phyloP scores from a whole-genome alignment of 202 grass and related monocot species.

The Carex arenaria region DNA sequence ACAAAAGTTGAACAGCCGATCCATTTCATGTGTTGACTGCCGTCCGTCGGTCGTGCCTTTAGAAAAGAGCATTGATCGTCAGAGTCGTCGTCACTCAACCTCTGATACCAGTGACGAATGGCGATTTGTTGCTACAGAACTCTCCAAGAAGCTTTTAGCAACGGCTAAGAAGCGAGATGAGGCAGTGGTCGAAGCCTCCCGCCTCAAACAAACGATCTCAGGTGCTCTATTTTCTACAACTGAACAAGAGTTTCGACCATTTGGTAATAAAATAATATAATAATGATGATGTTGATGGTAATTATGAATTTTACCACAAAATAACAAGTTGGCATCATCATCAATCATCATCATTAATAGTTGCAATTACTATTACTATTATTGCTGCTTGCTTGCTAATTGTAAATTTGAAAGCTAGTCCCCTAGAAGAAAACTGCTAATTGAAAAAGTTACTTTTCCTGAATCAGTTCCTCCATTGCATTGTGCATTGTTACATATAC shows the following conservation, averaged over 20 bases:
- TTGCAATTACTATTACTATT: neutral
- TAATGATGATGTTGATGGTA: neutral
- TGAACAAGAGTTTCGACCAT: neutral
- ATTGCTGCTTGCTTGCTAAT: neutral
- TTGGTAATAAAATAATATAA: neutral
- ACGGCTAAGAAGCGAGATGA: slow-evolving; percentile 28
- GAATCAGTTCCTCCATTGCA: neutral
- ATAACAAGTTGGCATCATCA: neutral
- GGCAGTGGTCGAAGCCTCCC: slow-evolving; percentile 21
- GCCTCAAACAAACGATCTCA: slow-evolving; percentile 6
- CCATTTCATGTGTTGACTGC: slow-evolving; percentile 20
- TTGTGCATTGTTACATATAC: neutral
- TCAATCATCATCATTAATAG: neutral
- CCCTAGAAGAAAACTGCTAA: too few relatives aligned
- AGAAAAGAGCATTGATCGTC: slow-evolving; percentile 10
- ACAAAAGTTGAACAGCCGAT: slow-evolving; percentile 8
- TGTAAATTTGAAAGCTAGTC: neutral
- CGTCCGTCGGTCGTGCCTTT: slow-evolving; percentile 11
- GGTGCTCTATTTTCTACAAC: neutral
- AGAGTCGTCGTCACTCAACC: slow-evolving; percentile 1
- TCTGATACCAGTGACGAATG: slow-evolving; percentile 6
- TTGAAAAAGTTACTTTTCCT: neutral
- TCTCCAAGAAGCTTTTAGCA: slow-evolving; percentile 14
- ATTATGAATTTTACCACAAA: neutral
- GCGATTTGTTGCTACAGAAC: slow-evolving; percentile 7